phyloP scores from a whole-genome alignment of 169 alveolate species.

The Blepharisma undulans region DNA sequence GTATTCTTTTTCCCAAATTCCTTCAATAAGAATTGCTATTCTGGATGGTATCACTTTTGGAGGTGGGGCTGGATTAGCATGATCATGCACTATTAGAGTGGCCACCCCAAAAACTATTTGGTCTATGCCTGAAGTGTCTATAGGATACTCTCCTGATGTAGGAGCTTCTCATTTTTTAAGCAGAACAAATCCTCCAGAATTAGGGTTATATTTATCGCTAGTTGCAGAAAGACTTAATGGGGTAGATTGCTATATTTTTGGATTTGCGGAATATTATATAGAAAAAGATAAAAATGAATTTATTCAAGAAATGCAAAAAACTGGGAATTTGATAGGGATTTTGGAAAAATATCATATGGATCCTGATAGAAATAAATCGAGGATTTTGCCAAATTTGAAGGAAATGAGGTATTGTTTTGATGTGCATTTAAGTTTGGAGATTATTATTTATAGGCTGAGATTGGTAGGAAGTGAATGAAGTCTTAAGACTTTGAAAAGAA shows the following conservation, averaged over 20 bases:
- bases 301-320: neutral
- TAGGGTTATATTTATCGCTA: conserved; percentile 83
- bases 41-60: conserved; percentile 90
- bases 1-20: conserved; percentile 64
- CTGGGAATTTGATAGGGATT: neutral
- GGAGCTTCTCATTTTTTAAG: conserved; percentile 87
- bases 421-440: conserved; percentile 41
- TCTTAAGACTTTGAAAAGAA: conserved; percentile 43
- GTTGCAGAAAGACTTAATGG: conserved; percentile 85
- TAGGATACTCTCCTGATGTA: conserved; percentile 89
- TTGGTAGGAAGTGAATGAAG: conserved; percentile 29
- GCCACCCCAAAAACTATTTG: conserved; percentile 83
- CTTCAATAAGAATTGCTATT: conserved; percentile 31
- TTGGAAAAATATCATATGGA: neutral
- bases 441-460: neutral
- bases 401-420: conserved; percentile 56
- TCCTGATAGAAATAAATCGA: conserved; percentile 16
- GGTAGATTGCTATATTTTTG: conserved; percentile 69
- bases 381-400: neutral
- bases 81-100: conserved; percentile 76
- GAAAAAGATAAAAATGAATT: conserved; percentile 8
- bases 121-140: conserved; percentile 91
- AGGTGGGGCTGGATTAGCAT: conserved; percentile 89
- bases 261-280: conserved; percentile 81
- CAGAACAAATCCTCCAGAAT: conserved; percentile 53